Evolutionary conservation across 768 basidiomycete species (phyloP).

Genomic region (Coprinellus micaceus): DNA sequence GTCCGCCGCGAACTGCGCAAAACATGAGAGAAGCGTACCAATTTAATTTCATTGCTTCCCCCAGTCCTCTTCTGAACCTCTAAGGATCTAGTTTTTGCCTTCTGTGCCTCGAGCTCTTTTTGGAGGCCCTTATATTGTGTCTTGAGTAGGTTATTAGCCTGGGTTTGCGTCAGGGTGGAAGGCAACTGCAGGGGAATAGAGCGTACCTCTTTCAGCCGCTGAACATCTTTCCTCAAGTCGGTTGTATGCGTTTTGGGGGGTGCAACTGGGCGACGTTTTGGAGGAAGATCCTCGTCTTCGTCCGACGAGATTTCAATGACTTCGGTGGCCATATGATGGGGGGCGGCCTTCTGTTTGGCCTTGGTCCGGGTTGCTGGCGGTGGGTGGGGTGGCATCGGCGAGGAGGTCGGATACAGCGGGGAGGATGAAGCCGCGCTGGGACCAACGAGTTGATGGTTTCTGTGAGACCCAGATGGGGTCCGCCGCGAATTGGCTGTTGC

Average conservation of each 20-base stretch:
- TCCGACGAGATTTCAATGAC: constrained; percentile 59
- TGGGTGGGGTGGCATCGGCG: neutral
- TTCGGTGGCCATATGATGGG: constrained; percentile 25
- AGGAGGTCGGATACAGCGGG: neutral
- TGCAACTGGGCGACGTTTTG: constrained; percentile 6
- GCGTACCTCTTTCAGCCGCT: constrained; percentile 42
- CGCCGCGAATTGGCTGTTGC: constrained; percentile 1
- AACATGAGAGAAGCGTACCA: constrained; percentile 22
- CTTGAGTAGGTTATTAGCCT: constrained; percentile 33
- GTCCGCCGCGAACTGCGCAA: neutral
- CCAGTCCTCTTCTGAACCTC: constrained; percentile 12
- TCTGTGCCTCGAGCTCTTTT: constrained; percentile 14
- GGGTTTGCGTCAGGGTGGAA: neutral
- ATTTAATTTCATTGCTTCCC: constrained; percentile 27
- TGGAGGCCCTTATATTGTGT: constrained; percentile 24
- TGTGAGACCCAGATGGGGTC: neutral
- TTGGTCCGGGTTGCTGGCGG: constrained; percentile 17
- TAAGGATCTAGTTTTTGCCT: constrained; percentile 21
- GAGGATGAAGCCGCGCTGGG: neutral
- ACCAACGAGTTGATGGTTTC: neutral
- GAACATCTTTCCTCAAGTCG: constrained; percentile 39
- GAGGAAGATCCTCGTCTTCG: constrained; percentile 34
- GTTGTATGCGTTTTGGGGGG: constrained; percentile 21
- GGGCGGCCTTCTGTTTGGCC: constrained; percentile 14
- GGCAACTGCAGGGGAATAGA: constrained; percentile 1